Base-by-base conservation (phyloP, 768 basidiomycete species). In the Filobasidium wieringae region DNA sequence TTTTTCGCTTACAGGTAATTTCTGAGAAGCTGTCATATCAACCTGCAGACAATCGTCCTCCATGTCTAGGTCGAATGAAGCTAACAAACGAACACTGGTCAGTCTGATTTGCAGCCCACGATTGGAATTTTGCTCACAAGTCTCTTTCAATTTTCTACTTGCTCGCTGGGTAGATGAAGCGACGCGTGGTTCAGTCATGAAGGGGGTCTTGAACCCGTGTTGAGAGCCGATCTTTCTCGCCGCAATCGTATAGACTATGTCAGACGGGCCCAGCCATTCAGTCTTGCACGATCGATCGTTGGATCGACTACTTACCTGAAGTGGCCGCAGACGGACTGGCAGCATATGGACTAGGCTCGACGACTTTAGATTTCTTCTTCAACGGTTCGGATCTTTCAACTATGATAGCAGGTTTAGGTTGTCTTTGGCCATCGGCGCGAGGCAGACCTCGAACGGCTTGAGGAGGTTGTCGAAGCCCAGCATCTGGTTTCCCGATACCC, bases 121-220 rank as follows among this genome's bases (percentile, higher is more conserved):
- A 24, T 12, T 12, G 26, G n/a, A n/a, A n/a, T n/a, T n/a, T n/a
- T n/a, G 31, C 54, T 17, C 33, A 55, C 54, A 55, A 30, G 8
- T 55, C 22, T 45, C 26, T 14, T 55, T 29, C 32, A 55, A 15
- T 12, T 26, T 22, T n/a, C 54, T 19, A 12, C 32, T 55, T 8
- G 37, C 26, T 19, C 39, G 2, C 9, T 33, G 37, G n/a, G n/a
- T n/a, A 3, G 54, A 12, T 17, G 40, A 27, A 14, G 54, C 30
- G 15, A 33, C 22, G 2, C 26, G 5, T 7, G 37, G 54, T 26
- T 26, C 24, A 3, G 54, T 45, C 40, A 55, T 27, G 27, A 55
- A 55, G 4, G 54, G 54, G 12, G 54, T 55, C 54, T 55, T 55
- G 54, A 55, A 55, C 27, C 39, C 40, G 27, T 55, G 54, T 32